Evolutionary conservation across 495 filamentous ascomycete genomes (phyloP).

Genomic region (Penicillium flavigenum): DNA sequence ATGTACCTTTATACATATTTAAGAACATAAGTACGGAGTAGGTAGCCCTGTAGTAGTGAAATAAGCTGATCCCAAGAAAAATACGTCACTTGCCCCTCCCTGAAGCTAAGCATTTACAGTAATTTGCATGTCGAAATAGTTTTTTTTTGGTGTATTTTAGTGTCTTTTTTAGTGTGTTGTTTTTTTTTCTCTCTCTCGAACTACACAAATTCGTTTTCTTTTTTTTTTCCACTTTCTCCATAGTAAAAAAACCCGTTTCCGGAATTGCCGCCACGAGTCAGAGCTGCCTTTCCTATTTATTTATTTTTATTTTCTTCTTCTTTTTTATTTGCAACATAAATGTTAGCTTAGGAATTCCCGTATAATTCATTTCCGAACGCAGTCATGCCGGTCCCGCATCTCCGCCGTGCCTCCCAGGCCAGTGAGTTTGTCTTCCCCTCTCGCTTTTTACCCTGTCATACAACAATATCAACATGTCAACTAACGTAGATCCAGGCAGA

Average conservation of each 20-base stretch:
- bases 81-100: slow-evolving; percentile 11
- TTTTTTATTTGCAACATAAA: neutral
- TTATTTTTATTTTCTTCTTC: neutral
- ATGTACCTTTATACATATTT: no score
- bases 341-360: slow-evolving; percentile 7
- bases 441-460: neutral
- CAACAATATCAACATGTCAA: slow-evolving; percentile 34
- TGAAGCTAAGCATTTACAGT: slow-evolving; percentile 21
- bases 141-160: neutral
- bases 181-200: slow-evolving; percentile 5
- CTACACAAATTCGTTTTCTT: slow-evolving; percentile 11
- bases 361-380: slow-evolving; percentile 21
- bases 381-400: slow-evolving; percentile 35
- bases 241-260: slow-evolving; percentile 1
- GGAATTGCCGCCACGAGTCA: slow-evolving; percentile 6
- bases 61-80: neutral
- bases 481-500: slow-evolving; percentile 44
- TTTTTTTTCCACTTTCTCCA: slow-evolving; percentile 11
- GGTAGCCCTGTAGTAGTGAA: neutral
- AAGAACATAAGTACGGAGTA: no score
- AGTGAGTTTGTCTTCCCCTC: slow-evolving; percentile 23
- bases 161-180: neutral
- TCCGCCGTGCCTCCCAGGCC: slow-evolving; percentile 32
- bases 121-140: slow-evolving; percentile 2
- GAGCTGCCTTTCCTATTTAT: neutral